phyloP scores from a whole-genome alignment of 2,329 filamentous ascomycete species.

The Albifimbria verrucaria region DNA sequence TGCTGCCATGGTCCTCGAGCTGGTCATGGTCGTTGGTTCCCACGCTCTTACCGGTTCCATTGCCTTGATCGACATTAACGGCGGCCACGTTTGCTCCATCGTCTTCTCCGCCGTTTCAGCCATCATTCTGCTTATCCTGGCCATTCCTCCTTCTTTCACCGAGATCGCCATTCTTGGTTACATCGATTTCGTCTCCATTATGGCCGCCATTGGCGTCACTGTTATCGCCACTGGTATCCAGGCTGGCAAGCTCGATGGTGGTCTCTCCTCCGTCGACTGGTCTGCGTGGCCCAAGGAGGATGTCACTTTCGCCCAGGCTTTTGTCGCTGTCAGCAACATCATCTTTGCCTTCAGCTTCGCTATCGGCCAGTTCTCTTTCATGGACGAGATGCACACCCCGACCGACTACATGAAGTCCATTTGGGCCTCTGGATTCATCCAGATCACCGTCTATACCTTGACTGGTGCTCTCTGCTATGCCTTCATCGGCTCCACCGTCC shows the following conservation, averaged over 20 bases:
- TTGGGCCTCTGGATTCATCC: slow-evolving; percentile 51
- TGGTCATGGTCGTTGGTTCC: slow-evolving; percentile 63
- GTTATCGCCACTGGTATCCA: slow-evolving; percentile 58
- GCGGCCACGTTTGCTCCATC: slow-evolving; percentile 40
- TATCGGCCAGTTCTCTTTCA: slow-evolving; percentile 40
- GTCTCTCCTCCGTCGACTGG: slow-evolving; percentile 23
- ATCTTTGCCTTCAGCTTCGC: slow-evolving; percentile 59
- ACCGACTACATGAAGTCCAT: slow-evolving; percentile 44
- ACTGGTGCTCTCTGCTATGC: slow-evolving; percentile 63
- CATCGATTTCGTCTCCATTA: slow-evolving; percentile 53
- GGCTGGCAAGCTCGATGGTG: slow-evolving; percentile 11
- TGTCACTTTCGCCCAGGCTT: slow-evolving; percentile 45
- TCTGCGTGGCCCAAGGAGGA: slow-evolving; percentile 33
- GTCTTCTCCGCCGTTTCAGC: slow-evolving; percentile 34
- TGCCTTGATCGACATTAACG: slow-evolving; percentile 58
- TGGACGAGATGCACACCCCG: slow-evolving; percentile 42
- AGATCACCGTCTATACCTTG: slow-evolving; percentile 59
- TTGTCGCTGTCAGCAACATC: slow-evolving; percentile 59
- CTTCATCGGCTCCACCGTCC: slow-evolving; percentile 56
- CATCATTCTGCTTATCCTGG: slow-evolving; percentile 33
- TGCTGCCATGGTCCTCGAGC: slow-evolving; percentile 53
- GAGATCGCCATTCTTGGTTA: slow-evolving; percentile 39
- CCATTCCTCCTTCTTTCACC: slow-evolving; percentile 36
- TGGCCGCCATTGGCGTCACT: slow-evolving; percentile 56
- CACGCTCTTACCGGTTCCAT: slow-evolving; percentile 64